These are phyloP conservation scores for Mrakia hoshinonis DNA, from an alignment of 768 basidiomycete species.

Conservation along the genomic window DNA sequence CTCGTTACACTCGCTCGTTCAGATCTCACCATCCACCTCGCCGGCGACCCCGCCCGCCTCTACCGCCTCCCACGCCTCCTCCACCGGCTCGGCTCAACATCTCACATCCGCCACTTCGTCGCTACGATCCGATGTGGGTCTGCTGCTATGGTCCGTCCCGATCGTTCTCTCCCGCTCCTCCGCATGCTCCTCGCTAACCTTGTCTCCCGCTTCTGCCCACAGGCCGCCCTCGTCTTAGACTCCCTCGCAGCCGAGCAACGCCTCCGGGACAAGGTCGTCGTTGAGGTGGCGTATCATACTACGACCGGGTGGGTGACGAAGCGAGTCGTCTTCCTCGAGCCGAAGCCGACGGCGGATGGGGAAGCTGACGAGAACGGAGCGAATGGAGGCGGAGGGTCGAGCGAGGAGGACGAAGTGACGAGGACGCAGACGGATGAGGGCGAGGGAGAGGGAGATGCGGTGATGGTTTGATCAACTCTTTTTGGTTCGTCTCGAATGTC, in stretches of 20 bases:
- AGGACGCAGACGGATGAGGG: neutral
- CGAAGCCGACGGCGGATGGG: neutral
- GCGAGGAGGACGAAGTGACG: neutral
- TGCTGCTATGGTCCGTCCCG: neutral
- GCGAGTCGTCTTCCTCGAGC: neutral
- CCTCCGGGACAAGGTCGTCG: neutral
- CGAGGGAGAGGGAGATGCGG: neutral
- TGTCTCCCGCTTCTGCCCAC: neutral
- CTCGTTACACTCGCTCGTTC: neutral
- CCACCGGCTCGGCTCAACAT: neutral
- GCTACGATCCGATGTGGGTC: constrained; percentile 5
- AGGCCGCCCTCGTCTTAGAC: neutral
- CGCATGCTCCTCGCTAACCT: neutral
- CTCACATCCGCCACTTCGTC: neutral
- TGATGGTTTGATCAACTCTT: too few relatives aligned
- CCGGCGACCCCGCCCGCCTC: constrained; percentile 10
- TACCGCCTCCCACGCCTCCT: constrained; percentile 16
- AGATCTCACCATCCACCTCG: constrained; percentile 26
- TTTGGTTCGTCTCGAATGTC: too few relatives aligned
- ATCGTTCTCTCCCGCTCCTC: neutral
- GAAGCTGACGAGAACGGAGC: neutral
- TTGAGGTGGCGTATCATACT: neutral
- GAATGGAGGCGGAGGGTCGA: neutral
- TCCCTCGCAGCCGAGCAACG: neutral
- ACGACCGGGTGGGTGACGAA: neutral